phyloP scores from a whole-genome alignment of 1,284 basidiomycete genomes.

The Hemileia vastatrix region DNA sequence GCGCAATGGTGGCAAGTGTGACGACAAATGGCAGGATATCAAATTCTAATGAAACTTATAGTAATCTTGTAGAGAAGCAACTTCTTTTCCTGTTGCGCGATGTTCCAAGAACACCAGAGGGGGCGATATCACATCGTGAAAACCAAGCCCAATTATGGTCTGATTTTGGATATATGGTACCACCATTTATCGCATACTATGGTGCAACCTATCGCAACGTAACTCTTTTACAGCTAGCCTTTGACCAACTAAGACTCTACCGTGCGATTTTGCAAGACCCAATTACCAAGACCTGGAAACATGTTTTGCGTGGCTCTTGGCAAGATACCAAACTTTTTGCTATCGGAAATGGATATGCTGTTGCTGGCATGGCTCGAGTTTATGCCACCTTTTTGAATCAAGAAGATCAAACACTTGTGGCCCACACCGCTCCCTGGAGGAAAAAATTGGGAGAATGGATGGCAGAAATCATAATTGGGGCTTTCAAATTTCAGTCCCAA shows the following conservation, averaged over 20 bases:
- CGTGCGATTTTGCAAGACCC: constrained; percentile 48
- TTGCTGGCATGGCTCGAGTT: constrained; percentile 74
- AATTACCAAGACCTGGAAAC: constrained; percentile 11
- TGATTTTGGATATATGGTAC: constrained; percentile 76
- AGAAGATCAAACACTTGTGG: neutral
- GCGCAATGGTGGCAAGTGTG: constrained; percentile 58
- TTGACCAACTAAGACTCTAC: constrained; percentile 70
- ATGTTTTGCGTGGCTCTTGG: constrained; percentile 51
- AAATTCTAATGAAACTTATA: constrained; percentile 47
- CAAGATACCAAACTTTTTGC: constrained; percentile 56
- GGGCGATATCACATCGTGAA: constrained; percentile 69
- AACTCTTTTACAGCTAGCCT: constrained; percentile 59
- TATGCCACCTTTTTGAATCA: constrained; percentile 58
- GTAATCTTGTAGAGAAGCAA: constrained; percentile 59
- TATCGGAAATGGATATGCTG: constrained; percentile 69
- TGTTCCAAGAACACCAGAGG: constrained; percentile 55
- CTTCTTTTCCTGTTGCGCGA: constrained; percentile 58
- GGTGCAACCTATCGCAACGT: constrained; percentile 61
- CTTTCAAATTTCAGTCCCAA: neutral
- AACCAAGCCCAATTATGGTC: constrained; percentile 56
- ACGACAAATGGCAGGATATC: constrained; percentile 8
- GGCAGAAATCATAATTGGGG: neutral
- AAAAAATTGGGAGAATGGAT: constrained; percentile 2
- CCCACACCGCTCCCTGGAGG: neutral
- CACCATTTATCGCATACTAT: constrained; percentile 84